phyloP scores from a whole-genome alignment of 192 early-diverging fungal genomes.

The Coemansia pectinata region DNA sequence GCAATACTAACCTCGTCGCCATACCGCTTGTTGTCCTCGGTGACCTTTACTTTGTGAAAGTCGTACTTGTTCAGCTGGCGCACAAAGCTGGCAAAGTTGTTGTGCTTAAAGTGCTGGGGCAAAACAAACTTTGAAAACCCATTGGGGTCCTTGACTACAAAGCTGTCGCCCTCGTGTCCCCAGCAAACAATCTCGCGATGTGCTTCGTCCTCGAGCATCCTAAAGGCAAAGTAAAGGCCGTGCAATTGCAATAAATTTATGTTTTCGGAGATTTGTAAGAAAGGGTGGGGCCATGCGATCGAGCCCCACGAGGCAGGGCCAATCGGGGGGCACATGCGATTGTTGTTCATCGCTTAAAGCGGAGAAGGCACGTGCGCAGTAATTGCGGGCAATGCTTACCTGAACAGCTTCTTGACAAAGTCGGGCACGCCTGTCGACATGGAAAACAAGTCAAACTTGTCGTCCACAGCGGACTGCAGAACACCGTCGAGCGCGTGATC shows the following conservation, averaged over 20 bases:
- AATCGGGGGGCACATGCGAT: not conserved
- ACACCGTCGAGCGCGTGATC: conserved; percentile 35
- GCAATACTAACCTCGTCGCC: conserved; percentile 47
- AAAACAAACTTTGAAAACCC: conserved; percentile 77
- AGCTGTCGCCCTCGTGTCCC: conserved; percentile 81
- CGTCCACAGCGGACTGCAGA: conserved; percentile 34
- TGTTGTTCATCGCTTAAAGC: not conserved
- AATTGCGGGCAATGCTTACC: conserved; percentile 21
- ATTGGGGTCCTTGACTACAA: conserved; percentile 84
- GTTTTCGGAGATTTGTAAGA: not conserved
- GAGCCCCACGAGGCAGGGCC: not conserved
- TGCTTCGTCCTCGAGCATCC: conserved; percentile 55
- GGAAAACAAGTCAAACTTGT: conserved; percentile 52
- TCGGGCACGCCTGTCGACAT: conserved; percentile 56
- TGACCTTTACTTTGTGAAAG: conserved; percentile 72
- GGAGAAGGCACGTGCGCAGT: not conserved
- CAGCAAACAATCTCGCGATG: conserved; percentile 61
- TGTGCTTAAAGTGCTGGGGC: conserved; percentile 89
- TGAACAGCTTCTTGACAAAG: conserved; percentile 57
- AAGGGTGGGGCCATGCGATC: not conserved
- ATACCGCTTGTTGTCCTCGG: conserved; percentile 49
- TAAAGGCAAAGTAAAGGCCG: conserved; percentile 11
- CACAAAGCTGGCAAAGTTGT: conserved; percentile 91
- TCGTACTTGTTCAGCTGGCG: conserved; percentile 87
- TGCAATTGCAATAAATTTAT: not conserved